Base-by-base conservation (phyloP, 2,329 filamentous ascomycete species). In the Biscogniauxia marginata region DNA sequence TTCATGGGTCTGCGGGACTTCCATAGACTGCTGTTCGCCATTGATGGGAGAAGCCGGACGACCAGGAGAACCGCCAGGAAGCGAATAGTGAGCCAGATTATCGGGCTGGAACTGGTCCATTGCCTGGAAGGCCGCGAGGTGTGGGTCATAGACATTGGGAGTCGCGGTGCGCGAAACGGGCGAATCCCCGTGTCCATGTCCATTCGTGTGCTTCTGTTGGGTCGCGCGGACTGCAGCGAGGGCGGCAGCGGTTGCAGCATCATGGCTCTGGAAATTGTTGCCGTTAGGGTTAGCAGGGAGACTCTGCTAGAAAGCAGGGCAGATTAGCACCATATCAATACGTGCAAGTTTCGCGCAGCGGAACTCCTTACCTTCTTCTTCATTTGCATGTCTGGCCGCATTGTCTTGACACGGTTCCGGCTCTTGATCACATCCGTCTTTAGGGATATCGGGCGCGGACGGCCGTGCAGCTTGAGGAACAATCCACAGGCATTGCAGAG, bases 391-490 rank as follows among this genome's bases (percentile, higher is more conserved):
- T 93, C 90, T 7, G 89, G 85, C 53, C 84, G 84, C 74, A 85
- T 84, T 23, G 92, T 95, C 81, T 98, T 98, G 66, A 98, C 93
- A 63, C 95, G 87, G 77, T 99, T 99, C 69, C 95, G 91, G 79
- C 93, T 97, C 81, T 99, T 99, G 79, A 99, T 99, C 65, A 98
- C 93, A 79, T 99, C 95, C 49, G 95, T 98, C 82, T 99, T 99
- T 67, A 99, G 84, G 67, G 91, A 96, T 73, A 96, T 97, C 65
- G 95, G 95, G 55, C 95, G 88, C 58, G 95, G 86, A 22, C 93
- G 89, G 62, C 93, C 93, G 73, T 99, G 95, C 65, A 99, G 83
- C 82, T 99, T 99, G 69, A 98, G 84, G 75, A 98, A 99, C 55
- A 99, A 84, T 58, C 95, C 95, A 76, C 95, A 99, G 69, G 95